Conservation (phyloP, 1,284 basidiomycete species). For the Leccinum fuscescens region DNA sequence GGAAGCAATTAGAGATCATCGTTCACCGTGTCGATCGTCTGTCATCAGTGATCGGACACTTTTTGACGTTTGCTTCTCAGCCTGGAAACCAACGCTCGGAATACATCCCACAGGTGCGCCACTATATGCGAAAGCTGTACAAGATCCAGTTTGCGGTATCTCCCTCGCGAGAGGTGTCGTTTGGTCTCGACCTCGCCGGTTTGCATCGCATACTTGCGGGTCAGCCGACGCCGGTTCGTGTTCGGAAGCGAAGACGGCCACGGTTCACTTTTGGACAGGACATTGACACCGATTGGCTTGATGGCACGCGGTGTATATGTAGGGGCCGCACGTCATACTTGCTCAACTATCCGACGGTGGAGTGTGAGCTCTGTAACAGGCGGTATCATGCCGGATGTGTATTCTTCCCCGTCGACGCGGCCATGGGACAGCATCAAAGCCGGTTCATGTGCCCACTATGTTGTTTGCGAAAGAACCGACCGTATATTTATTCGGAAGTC, state of each 20-base stretch:
- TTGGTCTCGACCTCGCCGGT: slow-evolving; percentile 74
- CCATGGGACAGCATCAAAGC: slow-evolving; percentile 33
- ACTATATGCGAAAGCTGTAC: slow-evolving; percentile 84
- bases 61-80: slow-evolving; percentile 67
- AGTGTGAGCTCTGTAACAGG: slow-evolving; percentile 63
- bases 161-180: slow-evolving; percentile 72
- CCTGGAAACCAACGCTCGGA: slow-evolving; percentile 66
- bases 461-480: slow-evolving; percentile 65
- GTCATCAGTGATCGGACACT: slow-evolving; percentile 70
- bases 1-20: slow-evolving; percentile 72
- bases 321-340: slow-evolving; percentile 63
- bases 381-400: slow-evolving; percentile 75
- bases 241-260: slow-evolving; percentile 64
- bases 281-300: slow-evolving; percentile 65
- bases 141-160: slow-evolving; percentile 80
- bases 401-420: slow-evolving; percentile 54
- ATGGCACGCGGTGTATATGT: slow-evolving; percentile 78
- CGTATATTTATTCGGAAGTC: slow-evolving; percentile 70
- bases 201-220: slow-evolving; percentile 75
- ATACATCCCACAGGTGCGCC: slow-evolving; percentile 75
- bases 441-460: slow-evolving; percentile 67
- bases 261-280: slow-evolving; percentile 78
- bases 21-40: slow-evolving; percentile 74
- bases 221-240: slow-evolving; percentile 49
- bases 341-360: slow-evolving; percentile 57